A percentile compares a stretch with the other conserved stretches of the same genome.
These are phyloP conservation scores for Ampelocalamus luodianensis DNA, from an alignment of 176 grass and related monocot species.

Conservation along the genomic window DNA sequence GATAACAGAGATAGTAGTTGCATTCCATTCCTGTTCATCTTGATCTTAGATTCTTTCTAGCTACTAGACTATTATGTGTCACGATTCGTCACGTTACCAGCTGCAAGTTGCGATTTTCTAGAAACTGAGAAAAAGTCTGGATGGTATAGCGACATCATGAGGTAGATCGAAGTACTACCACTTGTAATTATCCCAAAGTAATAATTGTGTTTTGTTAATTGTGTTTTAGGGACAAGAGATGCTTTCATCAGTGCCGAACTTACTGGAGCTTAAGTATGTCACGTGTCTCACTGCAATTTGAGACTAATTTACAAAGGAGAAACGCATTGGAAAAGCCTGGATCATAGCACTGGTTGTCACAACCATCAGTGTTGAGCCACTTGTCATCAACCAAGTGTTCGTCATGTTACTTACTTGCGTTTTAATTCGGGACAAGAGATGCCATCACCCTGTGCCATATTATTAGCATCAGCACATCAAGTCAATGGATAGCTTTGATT, in stretches of 20 bases:
- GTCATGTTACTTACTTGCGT: conserved; percentile 18
- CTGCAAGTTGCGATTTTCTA: neutral
- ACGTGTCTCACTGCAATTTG: conserved; percentile 34
- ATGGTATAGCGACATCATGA: neutral
- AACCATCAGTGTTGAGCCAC: conserved; percentile 4
- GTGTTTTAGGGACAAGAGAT: conserved; percentile 10
- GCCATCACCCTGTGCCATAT: neutral
- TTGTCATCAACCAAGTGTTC: conserved; percentile 9
- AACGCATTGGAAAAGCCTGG: neutral
- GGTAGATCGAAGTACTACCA: conserved; percentile 25
- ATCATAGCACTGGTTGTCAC: neutral
- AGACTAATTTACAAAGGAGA: neutral
- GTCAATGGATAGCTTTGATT: neutral
- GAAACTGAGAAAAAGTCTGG: neutral
- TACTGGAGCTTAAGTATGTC: conserved; percentile 25
- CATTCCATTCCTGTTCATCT: neutral
- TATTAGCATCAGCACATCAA: neutral
- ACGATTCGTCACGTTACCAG: neutral
- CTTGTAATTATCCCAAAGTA: conserved; percentile 1
- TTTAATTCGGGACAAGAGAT: neutral
- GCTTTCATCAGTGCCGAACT: conserved; percentile 12
- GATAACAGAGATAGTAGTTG: neutral
- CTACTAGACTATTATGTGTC: neutral
- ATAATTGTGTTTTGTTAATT: conserved; percentile 22
- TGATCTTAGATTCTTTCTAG: neutral